These are phyloP conservation scores for Craspedostauros australis DNA, from an alignment of 108 stramenopile species.

Conservation along the genomic window DNA sequence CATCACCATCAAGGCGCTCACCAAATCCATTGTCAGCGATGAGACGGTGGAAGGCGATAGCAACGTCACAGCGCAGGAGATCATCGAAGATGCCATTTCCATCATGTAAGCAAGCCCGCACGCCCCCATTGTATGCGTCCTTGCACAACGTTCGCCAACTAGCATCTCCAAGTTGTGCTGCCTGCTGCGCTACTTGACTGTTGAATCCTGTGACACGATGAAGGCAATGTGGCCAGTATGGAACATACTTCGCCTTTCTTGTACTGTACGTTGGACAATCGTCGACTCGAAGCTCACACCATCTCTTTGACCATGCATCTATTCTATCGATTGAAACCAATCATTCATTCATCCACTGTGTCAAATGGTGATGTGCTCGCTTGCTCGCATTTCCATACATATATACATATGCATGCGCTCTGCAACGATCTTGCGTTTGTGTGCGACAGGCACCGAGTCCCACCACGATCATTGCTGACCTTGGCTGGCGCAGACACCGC, in stretches of 20 bases:
- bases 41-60: neutral
- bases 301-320: too few relatives aligned
- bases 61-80: conserved; percentile 20
- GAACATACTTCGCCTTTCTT: too few relatives aligned
- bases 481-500: conserved; percentile 9
- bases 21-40: conserved; percentile 8
- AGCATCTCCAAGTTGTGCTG: neutral
- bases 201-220: too few relatives aligned
- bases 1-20: conserved; percentile 16
- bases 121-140: neutral
- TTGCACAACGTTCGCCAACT: neutral
- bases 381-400: too few relatives aligned
- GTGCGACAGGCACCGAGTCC: conserved; percentile 14
- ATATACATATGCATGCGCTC: too few relatives aligned
- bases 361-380: too few relatives aligned
- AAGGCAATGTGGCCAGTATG: too few relatives aligned
- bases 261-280: too few relatives aligned
- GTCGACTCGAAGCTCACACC: too few relatives aligned
- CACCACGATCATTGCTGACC: conserved; percentile 31
- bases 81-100: conserved; percentile 28
- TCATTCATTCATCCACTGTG: neutral
- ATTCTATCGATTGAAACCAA: conserved; percentile 2
- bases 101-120: conserved; percentile 26
- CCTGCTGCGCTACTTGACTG: too few relatives aligned
- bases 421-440: too few relatives aligned